phyloP scores from a whole-genome alignment of 495 filamentous ascomycete genomes.

The Aspergillus coremiiformis region DNA sequence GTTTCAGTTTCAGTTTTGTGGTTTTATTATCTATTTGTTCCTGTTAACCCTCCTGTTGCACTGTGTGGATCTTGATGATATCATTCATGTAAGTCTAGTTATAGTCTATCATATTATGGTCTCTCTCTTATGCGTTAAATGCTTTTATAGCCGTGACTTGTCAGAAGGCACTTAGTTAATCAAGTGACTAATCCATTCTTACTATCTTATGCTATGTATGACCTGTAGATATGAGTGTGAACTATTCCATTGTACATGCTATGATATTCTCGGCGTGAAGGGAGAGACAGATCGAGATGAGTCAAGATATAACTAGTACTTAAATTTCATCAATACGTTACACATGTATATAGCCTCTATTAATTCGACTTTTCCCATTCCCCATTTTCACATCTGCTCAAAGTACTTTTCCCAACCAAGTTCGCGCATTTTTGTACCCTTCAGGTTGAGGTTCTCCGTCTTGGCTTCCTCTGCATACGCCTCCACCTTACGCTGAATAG shows the following conservation, averaged over 20 bases:
- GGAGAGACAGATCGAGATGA: no score
- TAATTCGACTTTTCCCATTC: slow-evolving; percentile 4
- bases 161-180: background rate
- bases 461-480: slow-evolving; percentile 64
- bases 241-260: no score
- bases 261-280: no score
- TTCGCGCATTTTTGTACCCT: slow-evolving; percentile 41
- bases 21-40: no score
- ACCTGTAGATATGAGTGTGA: no score
- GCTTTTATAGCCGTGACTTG: background rate
- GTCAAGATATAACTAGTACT: slow-evolving; percentile 1
- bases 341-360: slow-evolving; percentile 1
- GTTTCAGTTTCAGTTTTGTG: background rate
- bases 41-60: no score
- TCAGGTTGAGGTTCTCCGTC: slow-evolving; percentile 52
- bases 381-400: slow-evolving; percentile 41
- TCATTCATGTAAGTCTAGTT: no score
- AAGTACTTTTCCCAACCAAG: slow-evolving; percentile 67
- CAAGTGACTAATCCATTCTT: background rate
- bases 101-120: background rate
- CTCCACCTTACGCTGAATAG: slow-evolving; percentile 53
- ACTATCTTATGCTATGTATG: background rate
- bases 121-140: background rate
- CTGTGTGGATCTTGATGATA: no score
- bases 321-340: background rate